Conservation (phyloP, 257 asterid genomes). For the Cynanchum wilfordii region DNA sequence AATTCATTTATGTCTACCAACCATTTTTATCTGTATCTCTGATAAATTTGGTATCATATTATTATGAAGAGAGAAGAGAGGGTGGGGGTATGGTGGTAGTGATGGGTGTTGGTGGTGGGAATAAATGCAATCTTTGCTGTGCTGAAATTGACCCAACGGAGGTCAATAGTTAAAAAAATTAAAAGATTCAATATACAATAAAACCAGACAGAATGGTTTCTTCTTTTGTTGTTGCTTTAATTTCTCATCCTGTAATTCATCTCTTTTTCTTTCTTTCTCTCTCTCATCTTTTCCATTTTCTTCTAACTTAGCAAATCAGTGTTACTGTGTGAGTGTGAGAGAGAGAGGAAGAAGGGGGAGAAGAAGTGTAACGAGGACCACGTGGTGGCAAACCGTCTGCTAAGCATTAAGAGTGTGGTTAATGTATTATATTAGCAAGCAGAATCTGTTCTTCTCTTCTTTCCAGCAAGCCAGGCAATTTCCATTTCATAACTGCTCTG, state of each 20-base stretch:
- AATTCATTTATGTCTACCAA: slow-evolving; percentile 5
- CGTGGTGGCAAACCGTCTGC: slow-evolving; percentile 35
- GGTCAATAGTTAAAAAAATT: slow-evolving; percentile 10
- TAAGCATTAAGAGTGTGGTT: slow-evolving; percentile 12
- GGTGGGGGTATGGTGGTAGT: slow-evolving; percentile 5
- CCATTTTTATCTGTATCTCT: slow-evolving; percentile 12
- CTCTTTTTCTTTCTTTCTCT: not conserved
- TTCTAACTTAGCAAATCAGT: not conserved
- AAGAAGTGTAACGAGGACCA: slow-evolving; percentile 15
- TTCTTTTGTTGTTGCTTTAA: slow-evolving; percentile 27
- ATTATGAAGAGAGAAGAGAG: not conserved
- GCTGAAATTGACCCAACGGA: slow-evolving; percentile 35
- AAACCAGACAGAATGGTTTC: slow-evolving; percentile 33
- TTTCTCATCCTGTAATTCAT: not conserved
- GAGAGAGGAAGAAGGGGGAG: slow-evolving; percentile 5
- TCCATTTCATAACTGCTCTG: slow-evolving; percentile 25
- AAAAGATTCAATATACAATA: slow-evolving; percentile 8
- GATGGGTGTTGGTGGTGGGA: slow-evolving; percentile 41
- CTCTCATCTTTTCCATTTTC: not conserved
- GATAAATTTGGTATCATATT: not conserved
- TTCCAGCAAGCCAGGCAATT: slow-evolving; percentile 61
- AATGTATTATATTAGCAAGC: slow-evolving; percentile 4
- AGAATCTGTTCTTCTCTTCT: slow-evolving; percentile 22
- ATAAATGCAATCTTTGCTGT: slow-evolving; percentile 50
- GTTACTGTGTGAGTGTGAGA: slow-evolving; percentile 15